phyloP scores from a whole-genome alignment of 2,329 filamentous ascomycete genomes.

The Paramyrothecium roridum region DNA sequence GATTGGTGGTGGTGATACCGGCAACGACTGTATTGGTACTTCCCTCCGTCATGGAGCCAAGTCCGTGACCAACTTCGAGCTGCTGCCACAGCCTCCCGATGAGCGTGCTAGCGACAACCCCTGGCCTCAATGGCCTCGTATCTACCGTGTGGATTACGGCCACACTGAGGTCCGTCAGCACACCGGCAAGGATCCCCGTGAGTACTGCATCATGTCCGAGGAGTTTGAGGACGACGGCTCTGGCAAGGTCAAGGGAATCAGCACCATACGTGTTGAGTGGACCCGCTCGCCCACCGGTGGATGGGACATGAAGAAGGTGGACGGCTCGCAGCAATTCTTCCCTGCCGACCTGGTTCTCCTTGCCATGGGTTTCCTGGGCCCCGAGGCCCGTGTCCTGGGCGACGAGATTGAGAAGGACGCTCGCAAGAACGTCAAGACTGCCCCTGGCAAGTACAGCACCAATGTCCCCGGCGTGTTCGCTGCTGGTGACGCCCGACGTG shows the following conservation, averaged over 20 bases:
- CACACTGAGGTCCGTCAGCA: conserved; percentile 95
- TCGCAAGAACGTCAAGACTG: conserved; percentile 95
- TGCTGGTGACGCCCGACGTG: conserved; percentile 90
- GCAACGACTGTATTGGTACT: conserved; percentile 97
- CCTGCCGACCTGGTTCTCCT: conserved; percentile 90
- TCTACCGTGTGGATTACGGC: conserved; percentile 98
- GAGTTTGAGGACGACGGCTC: conserved; percentile 88
- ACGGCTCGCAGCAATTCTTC: conserved; percentile 93
- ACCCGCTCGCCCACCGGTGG: conserved; percentile 83
- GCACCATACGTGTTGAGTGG: conserved; percentile 94
- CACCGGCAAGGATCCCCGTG: conserved; percentile 92
- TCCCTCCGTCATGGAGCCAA: conserved; percentile 94
- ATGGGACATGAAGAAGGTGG: conserved; percentile 98
- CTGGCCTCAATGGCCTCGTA: conserved; percentile 97
- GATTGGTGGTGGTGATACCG: conserved; percentile 95
- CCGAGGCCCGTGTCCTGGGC: conserved; percentile 82
- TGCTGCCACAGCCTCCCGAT: conserved; percentile 86
- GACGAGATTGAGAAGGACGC: conserved; percentile 88
- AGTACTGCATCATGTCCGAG: conserved; percentile 98
- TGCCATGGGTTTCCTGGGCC: conserved; percentile 96
- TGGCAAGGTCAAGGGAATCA: conserved; percentile 92
- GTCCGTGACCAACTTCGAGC: conserved; percentile 94
- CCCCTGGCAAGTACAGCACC: conserved; percentile 81
- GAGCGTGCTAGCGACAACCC: conserved; percentile 93
- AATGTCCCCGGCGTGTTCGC: conserved; percentile 88